phyloP scores from a whole-genome alignment of 1,284 basidiomycete genomes.

The Pyrrhoderma noxium region DNA sequence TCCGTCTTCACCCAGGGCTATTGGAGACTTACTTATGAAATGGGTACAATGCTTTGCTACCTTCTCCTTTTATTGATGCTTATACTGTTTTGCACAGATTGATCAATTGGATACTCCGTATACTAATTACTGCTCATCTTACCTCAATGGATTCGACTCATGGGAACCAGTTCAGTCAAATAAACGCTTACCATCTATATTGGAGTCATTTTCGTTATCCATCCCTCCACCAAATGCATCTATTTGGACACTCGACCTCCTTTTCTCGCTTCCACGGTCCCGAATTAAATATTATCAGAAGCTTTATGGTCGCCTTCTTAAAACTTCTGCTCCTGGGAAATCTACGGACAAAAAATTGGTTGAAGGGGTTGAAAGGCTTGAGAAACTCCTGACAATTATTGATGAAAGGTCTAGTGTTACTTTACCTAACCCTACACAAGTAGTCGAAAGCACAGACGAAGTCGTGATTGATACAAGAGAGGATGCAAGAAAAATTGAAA shows the following conservation, averaged over 20 bases:
- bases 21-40: conserved; percentile 94
- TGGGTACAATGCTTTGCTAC: conserved; percentile 60
- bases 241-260: conserved; percentile 78
- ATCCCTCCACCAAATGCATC: conserved; percentile 46
- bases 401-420: conserved; percentile 47
- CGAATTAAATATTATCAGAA: conserved; percentile 91
- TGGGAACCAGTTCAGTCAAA: conserved; percentile 80
- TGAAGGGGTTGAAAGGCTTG: conserved; percentile 77
- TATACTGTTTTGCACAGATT: conserved; percentile 45
- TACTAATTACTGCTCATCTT: conserved; percentile 71
- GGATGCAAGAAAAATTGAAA: conserved; percentile 32
- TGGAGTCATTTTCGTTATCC: conserved; percentile 61
- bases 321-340: conserved; percentile 81
- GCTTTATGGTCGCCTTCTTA: conserved; percentile 81
- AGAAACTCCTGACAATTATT: conserved; percentile 61
- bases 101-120: conserved; percentile 88
- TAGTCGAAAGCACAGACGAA: conserved; percentile 39
- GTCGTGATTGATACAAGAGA: conserved; percentile 45
- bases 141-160: conserved; percentile 71
- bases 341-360: conserved; percentile 83
- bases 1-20: conserved; percentile 89
- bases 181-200: conserved; percentile 57
- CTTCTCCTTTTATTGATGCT: conserved; percentile 19
- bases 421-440: conserved; percentile 22
- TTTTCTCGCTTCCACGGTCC: conserved; percentile 82